Percentiles rank a stretch among this genome's conserved stretches.
Conservation (phyloP, 495 filamentous ascomycete species). For the Hypoxylon fuscum region DNA sequence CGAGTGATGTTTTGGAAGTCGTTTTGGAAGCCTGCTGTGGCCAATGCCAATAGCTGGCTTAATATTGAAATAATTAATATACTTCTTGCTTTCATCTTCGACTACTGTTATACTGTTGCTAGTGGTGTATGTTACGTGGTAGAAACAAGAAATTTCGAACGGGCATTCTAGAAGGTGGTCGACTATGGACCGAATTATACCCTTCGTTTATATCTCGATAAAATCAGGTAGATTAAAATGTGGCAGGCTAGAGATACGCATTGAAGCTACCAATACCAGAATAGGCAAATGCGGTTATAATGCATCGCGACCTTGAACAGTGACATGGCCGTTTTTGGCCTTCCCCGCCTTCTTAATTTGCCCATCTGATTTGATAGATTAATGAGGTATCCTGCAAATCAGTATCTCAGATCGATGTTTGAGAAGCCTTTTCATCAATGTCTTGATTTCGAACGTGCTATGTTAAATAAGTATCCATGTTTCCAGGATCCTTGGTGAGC, state of each 20-base stretch:
- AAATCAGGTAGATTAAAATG: not conserved
- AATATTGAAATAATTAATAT: slow-evolving; percentile 1
- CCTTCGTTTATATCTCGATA: too few species aligned
- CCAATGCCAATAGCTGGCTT: slow-evolving; percentile 10
- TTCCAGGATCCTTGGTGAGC: too few species aligned
- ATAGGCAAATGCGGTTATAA: slow-evolving; percentile 27
- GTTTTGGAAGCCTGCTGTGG: slow-evolving; percentile 40
- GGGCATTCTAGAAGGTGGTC: not conserved
- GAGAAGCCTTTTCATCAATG: too few species aligned
- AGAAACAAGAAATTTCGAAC: not conserved
- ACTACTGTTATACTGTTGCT: not conserved
- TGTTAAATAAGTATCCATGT: too few species aligned
- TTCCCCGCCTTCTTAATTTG: too few species aligned
- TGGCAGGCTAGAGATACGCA: not conserved
- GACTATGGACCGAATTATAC: too few species aligned
- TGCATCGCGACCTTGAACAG: not conserved
- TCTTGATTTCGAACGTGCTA: too few species aligned
- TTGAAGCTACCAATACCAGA: slow-evolving; percentile 13
- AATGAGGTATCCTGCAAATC: too few species aligned
- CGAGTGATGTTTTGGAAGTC: slow-evolving; percentile 40
- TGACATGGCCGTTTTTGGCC: not conserved
- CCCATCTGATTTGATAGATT: too few species aligned
- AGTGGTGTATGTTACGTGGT: not conserved
- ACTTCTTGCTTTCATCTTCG: slow-evolving; percentile 6
- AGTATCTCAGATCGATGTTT: too few species aligned